Evolutionary conservation across 1,284 basidiomycete genomes (phyloP), one percentile per base, ranked within the genome.

Genomic region (Violaceomyces palustris): DNA sequence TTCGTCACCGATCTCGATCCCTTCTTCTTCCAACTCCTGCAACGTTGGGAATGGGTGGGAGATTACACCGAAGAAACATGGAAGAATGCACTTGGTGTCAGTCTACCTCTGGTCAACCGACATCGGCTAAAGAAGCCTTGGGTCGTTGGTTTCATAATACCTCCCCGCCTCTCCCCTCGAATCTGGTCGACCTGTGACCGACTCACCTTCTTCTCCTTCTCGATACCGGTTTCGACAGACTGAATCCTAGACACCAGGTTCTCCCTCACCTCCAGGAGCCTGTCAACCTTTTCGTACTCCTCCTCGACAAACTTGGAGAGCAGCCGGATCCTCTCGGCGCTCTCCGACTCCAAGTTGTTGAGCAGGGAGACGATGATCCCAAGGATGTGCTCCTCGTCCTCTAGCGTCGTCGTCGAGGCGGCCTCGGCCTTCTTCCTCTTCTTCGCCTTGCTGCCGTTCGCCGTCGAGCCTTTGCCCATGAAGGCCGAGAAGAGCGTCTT

Each of bases 261-360:
- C 52, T 89, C 88, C 26, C 92, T 78, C 46, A 93, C 80, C 68
- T 97, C 92, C 12, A 97, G 75, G 19, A 98, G 76, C 59, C 92
- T 85, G 72, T 98, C 94, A 1, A 88, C 81, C 71, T 97, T 96
- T 67, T 91, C 88, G 65, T 94, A 98, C 35, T 84, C 81, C 26
- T 78, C 79, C 73, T 96, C 89, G 8, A 96, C 88, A 67, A 98
- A 97, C 72, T 98, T 98, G 15, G 88, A 79, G 4, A 99, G 77
- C 12, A 98, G 75, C 3, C 94, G 84, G 47, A 89, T 82, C 10
- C 94, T 82, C 10, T 81, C 78, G 0, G 84, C 77, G 0, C 88
- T 86, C 38, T 98, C 93, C 0, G 88, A 91, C 0, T 82, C 79
- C 2, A 98, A 80, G 61, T 91, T 90, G 8, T 89, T 86, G 64